Base-by-base conservation (phyloP, 179 eudicot species). In the Silene noctiflora region DNA sequence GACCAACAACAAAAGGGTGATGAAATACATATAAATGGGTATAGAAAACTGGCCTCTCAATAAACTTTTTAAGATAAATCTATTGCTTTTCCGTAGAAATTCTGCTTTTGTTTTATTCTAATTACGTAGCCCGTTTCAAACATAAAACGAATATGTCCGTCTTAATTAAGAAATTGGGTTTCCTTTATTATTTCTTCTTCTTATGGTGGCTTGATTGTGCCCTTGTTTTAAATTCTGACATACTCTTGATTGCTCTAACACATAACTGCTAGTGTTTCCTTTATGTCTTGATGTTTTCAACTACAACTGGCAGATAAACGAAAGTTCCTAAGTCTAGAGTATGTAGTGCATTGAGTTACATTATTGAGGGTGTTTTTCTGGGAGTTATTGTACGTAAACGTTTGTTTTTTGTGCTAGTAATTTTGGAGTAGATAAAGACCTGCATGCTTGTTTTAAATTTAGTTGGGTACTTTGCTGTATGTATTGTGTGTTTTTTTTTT, bases 181-280 rank as follows among this genome's bases (percentile, higher is more conserved):
- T 27, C 39, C 72, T 63, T 20, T 39, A 42, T 35, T 29, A 29
- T 35, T 42, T 8, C 7, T 55, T 46, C 19, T 27, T 27, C 64
- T 29, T 67, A 29, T 66, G 42, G 64, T 29, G 33, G 67, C 74
- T 73, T 71, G 53, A 17, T 77, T 81, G 48, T 77, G 35, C 77
- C 55, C 78, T 77, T 77, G 64, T 29, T 16, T 69, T 39, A 6
- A 44, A 10, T 67, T 77, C 83, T 81, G 83, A 81, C 83, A 81
- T 68, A 59, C 75, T 29, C 75, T 81, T 81, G 75, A 81, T 81
- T 81, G 81, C 79, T 69, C 75, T 77, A 56, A 64, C 46, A 78
- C 73, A 74, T 81, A 44, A 61, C 72, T 77, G 75, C 48, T 67
- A 53, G 24, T 77, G 8, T 44, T 72, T 61, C 58, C 75, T 77